A percentile compares a stretch with the other conserved stretches of the same genome.
phyloP scores from a whole-genome alignment of 208 protist species.

The Leishmania guyanensis region DNA sequence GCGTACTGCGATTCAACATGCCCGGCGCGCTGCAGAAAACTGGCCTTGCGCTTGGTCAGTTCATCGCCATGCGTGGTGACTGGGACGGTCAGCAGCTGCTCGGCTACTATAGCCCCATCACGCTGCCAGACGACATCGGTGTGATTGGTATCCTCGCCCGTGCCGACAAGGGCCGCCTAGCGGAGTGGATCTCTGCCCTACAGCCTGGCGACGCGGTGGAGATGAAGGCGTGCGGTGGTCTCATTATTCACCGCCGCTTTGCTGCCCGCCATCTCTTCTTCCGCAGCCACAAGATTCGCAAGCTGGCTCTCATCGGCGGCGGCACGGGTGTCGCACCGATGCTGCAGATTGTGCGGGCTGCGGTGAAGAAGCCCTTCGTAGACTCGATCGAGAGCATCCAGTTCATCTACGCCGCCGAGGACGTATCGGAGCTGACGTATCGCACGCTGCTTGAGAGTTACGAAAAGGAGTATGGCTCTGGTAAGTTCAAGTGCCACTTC shows the following conservation, averaged over 20 bases:
- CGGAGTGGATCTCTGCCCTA: constrained; percentile 65
- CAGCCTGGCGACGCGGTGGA: constrained; percentile 74
- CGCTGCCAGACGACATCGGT: constrained; percentile 68
- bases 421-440: constrained; percentile 65
- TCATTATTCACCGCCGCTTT: constrained; percentile 56
- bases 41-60: constrained; percentile 76
- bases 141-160: constrained; percentile 68
- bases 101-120: constrained; percentile 80
- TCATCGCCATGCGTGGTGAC: constrained; percentile 63
- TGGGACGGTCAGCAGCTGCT: constrained; percentile 56
- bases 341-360: constrained; percentile 90
- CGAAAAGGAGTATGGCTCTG: constrained; percentile 41
- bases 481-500: constrained; percentile 66
- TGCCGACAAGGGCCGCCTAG: constrained; percentile 52
- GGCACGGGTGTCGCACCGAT: constrained; percentile 93
- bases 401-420: constrained; percentile 77
- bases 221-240: constrained; percentile 73
- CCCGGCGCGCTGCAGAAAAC: constrained; percentile 69
- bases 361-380: constrained; percentile 68
- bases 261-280: constrained; percentile 51
- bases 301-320: constrained; percentile 71
- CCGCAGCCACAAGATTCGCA: constrained; percentile 61
- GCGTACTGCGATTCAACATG: constrained; percentile 72
- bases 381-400: constrained; percentile 56
- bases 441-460: constrained; percentile 49